Conservation (phyloP, 176 grass and related monocot species). For the Themeda triandra region DNA sequence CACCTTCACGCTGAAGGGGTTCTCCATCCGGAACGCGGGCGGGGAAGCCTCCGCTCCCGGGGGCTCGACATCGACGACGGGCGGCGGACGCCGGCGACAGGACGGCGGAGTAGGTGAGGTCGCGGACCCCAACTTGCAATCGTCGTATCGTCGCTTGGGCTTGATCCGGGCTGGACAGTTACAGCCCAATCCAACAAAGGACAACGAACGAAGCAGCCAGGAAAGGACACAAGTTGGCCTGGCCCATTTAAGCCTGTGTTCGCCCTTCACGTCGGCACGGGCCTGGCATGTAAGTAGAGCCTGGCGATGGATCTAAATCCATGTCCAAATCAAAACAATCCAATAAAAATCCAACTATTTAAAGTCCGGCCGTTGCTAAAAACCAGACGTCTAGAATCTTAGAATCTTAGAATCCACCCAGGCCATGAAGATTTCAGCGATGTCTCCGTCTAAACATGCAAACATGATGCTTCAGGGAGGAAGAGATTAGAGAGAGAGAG, state of each 20-base stretch:
- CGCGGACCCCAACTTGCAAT: not conserved
- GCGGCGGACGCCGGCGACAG: not conserved
- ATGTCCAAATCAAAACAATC: no score
- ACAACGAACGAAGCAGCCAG: not conserved
- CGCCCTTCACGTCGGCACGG: no score
- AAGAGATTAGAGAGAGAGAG: no score
- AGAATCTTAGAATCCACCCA: no score
- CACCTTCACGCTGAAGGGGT: conserved; percentile 90
- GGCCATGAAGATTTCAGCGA: no score
- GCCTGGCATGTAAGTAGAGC: no score
- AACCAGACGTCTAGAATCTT: no score
- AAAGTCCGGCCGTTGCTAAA: no score
- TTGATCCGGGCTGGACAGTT: not conserved
- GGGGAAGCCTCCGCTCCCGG: conserved; percentile 43
- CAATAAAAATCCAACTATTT: no score
- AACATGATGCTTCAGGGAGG: no score
- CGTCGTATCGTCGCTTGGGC: not conserved
- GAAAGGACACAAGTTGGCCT: not conserved
- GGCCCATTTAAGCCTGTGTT: not conserved
- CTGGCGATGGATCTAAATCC: no score
- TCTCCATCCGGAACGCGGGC: conserved; percentile 52
- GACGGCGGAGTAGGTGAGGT: not conserved
- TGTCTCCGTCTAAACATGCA: no score
- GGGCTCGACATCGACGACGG: conserved; percentile 42
- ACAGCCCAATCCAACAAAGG: not conserved